A percentile compares a stretch with the other conserved stretches of the same genome.
phyloP scores from a whole-genome alignment of 2,329 filamentous ascomycete species.

The Alternaria rosae region DNA sequence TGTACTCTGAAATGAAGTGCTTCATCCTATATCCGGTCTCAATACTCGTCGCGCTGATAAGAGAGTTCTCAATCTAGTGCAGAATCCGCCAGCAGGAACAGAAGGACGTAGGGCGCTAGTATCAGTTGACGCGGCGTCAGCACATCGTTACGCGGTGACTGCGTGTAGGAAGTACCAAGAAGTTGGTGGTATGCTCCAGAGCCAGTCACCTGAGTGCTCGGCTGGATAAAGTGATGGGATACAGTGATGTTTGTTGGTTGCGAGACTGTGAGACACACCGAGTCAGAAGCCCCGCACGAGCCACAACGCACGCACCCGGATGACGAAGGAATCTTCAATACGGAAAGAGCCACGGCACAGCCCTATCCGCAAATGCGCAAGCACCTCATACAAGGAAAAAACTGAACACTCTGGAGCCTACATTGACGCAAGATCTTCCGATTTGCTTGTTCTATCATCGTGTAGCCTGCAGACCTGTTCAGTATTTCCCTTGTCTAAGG shows the following conservation, averaged over 20 bases:
- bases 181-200: not conserved
- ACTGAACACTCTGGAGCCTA: no score
- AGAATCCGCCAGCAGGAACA: not conserved
- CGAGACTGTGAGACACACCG: slow-evolving; percentile 12
- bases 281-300: slow-evolving; percentile 9
- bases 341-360: not conserved
- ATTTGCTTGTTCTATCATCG: no score
- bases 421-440: no score
- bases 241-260: not conserved
- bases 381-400: no score
- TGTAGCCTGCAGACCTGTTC: no score
- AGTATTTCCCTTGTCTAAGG: no score
- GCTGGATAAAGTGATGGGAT: slow-evolving; percentile 7
- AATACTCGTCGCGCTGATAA: not conserved
- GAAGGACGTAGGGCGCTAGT: not conserved
- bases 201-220: not conserved
- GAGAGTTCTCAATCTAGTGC: not conserved
- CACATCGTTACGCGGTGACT: not conserved
- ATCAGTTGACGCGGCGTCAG: not conserved
- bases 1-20: not conserved
- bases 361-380: not conserved
- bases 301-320: not conserved
- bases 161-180: not conserved
- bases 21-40: not conserved
- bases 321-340: not conserved